Percentiles rank a stretch among this genome's conserved stretches.
Conservation (phyloP, 495 filamentous ascomycete species). For the Penicillium maclennaniae region DNA sequence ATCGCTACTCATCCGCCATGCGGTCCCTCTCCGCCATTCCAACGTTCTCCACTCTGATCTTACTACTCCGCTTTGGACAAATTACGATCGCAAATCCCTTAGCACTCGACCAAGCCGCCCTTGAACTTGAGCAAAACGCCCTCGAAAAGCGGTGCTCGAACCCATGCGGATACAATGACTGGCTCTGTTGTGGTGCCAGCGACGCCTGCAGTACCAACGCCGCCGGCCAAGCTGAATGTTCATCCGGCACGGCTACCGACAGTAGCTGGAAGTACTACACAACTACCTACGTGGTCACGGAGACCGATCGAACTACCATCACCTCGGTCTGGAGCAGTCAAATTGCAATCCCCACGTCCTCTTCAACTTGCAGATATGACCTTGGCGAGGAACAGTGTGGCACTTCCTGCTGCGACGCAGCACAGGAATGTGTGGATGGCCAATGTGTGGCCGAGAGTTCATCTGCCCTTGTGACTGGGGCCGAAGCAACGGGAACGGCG, state of each 20-base stretch:
- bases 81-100: slow-evolving; percentile 38
- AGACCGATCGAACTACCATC: slow-evolving; percentile 62
- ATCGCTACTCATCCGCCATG: slow-evolving; percentile 25
- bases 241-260: slow-evolving; percentile 23
- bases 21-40: slow-evolving; percentile 25
- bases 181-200: slow-evolving; percentile 62
- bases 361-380: slow-evolving; percentile 52
- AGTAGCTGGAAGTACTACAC: slow-evolving; percentile 56
- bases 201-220: slow-evolving; percentile 62
- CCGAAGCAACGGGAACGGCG: slow-evolving; percentile 14
- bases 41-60: slow-evolving; percentile 25
- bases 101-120: slow-evolving; percentile 11
- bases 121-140: slow-evolving; percentile 8
- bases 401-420: slow-evolving; percentile 65
- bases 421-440: slow-evolving; percentile 59
- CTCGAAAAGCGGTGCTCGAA: slow-evolving; percentile 55
- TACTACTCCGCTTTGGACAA: slow-evolving; percentile 21
- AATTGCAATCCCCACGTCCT: slow-evolving; percentile 35
- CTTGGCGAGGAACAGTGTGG: slow-evolving; percentile 67
- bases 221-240: slow-evolving; percentile 52
- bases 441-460: slow-evolving; percentile 41
- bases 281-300: slow-evolving; percentile 58
- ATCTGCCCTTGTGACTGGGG: slow-evolving; percentile 34
- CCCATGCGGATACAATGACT: slow-evolving; percentile 62
- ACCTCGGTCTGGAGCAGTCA: slow-evolving; percentile 65